phyloP scores from a whole-genome alignment of 345 rosid genomes.

The Gynandropsis gynandra region DNA sequence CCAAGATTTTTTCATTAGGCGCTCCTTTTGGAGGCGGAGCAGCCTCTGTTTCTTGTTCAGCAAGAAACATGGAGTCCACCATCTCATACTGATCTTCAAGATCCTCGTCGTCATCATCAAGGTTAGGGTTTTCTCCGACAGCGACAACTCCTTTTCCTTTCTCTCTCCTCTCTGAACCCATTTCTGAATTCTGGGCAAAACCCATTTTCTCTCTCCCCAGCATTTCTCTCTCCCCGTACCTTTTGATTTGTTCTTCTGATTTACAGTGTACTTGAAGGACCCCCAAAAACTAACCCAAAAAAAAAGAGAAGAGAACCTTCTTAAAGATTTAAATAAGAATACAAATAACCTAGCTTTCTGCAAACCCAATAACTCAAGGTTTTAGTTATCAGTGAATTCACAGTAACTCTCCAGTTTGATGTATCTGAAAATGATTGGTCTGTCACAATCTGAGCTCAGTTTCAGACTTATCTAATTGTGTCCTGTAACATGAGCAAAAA shows the following conservation, averaged over 20 bases:
- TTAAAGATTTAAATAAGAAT: too few relatives aligned
- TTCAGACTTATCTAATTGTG: not conserved
- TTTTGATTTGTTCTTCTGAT: too few relatives aligned
- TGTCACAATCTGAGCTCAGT: too few relatives aligned
- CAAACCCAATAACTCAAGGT: too few relatives aligned
- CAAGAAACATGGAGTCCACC: constrained; percentile 7
- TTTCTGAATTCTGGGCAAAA: not conserved
- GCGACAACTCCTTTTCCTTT: constrained; percentile 1
- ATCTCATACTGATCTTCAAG: not conserved
- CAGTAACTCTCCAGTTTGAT: too few relatives aligned
- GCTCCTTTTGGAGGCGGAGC: not conserved
- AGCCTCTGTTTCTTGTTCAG: constrained; percentile 19
- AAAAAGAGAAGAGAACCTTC: not conserved
- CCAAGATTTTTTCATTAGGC: not conserved
- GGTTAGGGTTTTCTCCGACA: not conserved
- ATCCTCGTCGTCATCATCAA: not conserved
- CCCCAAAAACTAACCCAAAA: too few relatives aligned
- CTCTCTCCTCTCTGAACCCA: not conserved
- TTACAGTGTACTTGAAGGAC: too few relatives aligned
- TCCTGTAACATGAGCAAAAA: not conserved
- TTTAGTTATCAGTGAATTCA: too few relatives aligned
- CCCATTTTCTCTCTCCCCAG: not conserved
- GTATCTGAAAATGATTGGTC: too few relatives aligned
- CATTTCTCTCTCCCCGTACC: not conserved
- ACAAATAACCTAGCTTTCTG: not conserved